Evolutionary conservation across 1,139 yeast genomes (phyloP), one percentile per base, ranked within the genome.

Genomic region (Debaryomyces nepalensis): DNA sequence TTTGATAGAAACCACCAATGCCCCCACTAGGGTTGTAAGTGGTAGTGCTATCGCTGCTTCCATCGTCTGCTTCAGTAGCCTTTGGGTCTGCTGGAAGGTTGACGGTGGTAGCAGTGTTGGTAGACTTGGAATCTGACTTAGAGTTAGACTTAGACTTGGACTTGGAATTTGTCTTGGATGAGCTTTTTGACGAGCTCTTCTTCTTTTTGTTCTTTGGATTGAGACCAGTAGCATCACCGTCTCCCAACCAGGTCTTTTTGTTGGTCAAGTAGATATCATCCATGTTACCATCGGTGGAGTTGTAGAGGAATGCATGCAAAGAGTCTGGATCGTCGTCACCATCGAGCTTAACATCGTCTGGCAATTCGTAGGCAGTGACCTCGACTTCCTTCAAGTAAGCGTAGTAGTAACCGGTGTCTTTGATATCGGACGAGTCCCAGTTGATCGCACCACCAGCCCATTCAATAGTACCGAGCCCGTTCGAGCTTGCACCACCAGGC

Each of bases 401-500:
- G 59, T 81, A 88, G 66, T 81, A 84, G 68, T 89, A 90, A 20
- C 97, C 97, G 39, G 84, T 78, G 45, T 85, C 70, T 47, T 72
- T 55, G 47, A 89, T 80, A 64, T 89, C 97, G 4, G 73, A 63
- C 23, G 93, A 76, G 61, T 84, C 68, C 97, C 97, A 91, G 68
- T 89, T 78, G 45, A 90, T 80, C 4, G 57, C 68, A 58, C 97
- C 98, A 60, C 98, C 97, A 27, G 97, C 96, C 97, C 98, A 91
- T 51, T 79, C 85, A 50, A 84, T 74, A 12, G 97, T 91, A 61
- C 97, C 98, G 34, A 70, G 65, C 26, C 81, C 82, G 59, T 79
- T 80, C 37, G 73, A 54, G 19, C 80, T 66, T 47, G 75, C 77
- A 46, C 97, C 97, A 63, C 87, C 97, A 4, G 98, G 96, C 98